Conservation (phyloP, 257 asterid genomes). For the Petunia axillaris region DNA sequence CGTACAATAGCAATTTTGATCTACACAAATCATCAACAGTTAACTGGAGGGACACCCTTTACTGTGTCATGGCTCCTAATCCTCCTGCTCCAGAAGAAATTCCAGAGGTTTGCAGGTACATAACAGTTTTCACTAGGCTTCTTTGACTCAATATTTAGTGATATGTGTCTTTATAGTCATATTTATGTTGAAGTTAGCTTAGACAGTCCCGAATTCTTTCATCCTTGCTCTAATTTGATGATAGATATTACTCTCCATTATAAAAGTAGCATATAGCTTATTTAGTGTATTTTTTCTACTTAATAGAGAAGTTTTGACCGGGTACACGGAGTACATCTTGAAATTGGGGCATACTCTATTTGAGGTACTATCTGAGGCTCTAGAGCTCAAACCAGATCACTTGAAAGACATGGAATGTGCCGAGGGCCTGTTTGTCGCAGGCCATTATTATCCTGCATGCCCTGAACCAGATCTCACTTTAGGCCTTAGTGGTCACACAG, state of each 20-base stretch:
- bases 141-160: conserved; percentile 21
- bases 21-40: conserved; percentile 26
- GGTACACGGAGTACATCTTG: conserved; percentile 41
- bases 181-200: not conserved
- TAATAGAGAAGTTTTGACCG: conserved; percentile 34
- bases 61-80: conserved; percentile 26
- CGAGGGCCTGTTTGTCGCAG: conserved; percentile 30
- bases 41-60: conserved; percentile 37
- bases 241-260: not conserved
- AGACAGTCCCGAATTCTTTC: not conserved
- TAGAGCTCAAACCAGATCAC: conserved; percentile 41
- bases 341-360: conserved; percentile 39
- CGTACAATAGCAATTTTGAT: conserved; percentile 34
- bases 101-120: conserved; percentile 29
- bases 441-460: conserved; percentile 58
- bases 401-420: conserved; percentile 48
- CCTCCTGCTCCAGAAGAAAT: conserved; percentile 33
- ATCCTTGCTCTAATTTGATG: not conserved
- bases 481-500: conserved; percentile 18
- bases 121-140: conserved; percentile 1
- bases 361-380: conserved; percentile 45
- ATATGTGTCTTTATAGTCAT: not conserved
- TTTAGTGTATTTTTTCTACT: not conserved
- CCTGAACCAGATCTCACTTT: conserved; percentile 57
- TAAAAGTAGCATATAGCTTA: not conserved